phyloP scores from a whole-genome alignment of 345 rosid species.

The Salix suchowensis region DNA sequence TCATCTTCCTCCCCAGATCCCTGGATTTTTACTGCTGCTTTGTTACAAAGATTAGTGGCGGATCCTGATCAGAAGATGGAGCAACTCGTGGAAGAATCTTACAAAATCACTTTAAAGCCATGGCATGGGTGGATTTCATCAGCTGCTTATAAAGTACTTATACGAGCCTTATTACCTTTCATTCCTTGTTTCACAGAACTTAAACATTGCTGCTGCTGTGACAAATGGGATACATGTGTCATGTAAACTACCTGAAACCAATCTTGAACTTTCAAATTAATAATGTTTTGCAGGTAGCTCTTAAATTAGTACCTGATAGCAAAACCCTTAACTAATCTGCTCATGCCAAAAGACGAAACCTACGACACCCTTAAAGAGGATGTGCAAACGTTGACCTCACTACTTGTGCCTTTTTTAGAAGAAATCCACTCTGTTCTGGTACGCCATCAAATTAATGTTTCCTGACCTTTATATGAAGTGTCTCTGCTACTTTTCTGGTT shows the following conservation, averaged over 20 bases:
- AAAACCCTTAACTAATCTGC: slow-evolving; percentile 55
- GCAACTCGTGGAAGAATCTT: slow-evolving; percentile 73
- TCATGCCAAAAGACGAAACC: slow-evolving; percentile 50
- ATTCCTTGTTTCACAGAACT: background rate
- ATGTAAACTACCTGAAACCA: background rate
- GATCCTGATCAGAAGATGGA: slow-evolving; percentile 63
- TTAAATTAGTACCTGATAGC: slow-evolving; percentile 65
- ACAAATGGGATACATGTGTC: background rate
- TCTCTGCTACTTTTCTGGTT: background rate
- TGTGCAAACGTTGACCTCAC: slow-evolving; percentile 46
- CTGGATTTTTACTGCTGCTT: slow-evolving; percentile 63
- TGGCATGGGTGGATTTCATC: slow-evolving; percentile 96
- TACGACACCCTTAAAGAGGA: slow-evolving; percentile 50
- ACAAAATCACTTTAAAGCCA: slow-evolving; percentile 60
- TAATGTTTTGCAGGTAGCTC: slow-evolving; percentile 49
- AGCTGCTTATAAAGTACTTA: slow-evolving; percentile 78
- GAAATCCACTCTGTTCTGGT: slow-evolving; percentile 66
- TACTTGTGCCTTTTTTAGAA: slow-evolving; percentile 53
- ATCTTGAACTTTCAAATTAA: background rate
- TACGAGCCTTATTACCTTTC: background rate
- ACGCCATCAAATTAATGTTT: slow-evolving; percentile 7
- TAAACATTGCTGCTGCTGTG: background rate
- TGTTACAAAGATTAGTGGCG: slow-evolving; percentile 47
- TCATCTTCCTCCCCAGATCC: slow-evolving; percentile 39
- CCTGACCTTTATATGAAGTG: background rate